These are phyloP conservation scores for Avena atlantica DNA, from an alignment of 176 grass and related monocot species.

Conservation along the genomic window DNA sequence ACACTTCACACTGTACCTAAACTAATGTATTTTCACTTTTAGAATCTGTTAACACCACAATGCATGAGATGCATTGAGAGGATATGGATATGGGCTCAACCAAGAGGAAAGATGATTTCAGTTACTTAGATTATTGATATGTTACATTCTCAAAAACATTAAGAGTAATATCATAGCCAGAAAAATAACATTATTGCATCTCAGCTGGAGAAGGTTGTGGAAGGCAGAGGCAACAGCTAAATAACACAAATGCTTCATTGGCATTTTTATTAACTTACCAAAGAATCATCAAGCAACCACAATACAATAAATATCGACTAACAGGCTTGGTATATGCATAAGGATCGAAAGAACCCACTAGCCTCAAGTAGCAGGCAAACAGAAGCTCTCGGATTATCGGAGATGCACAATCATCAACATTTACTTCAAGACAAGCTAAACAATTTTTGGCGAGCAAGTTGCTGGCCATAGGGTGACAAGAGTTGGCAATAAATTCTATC, in stretches of 20 bases:
- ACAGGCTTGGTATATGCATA: not conserved
- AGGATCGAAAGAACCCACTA: not conserved
- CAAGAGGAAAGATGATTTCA: not conserved
- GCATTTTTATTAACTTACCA: not conserved
- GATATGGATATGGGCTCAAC: not conserved
- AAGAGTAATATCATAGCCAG: constrained; percentile 22
- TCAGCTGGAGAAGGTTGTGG: not conserved
- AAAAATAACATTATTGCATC: constrained; percentile 16
- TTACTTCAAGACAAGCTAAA: constrained; percentile 9
- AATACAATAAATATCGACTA: not conserved
- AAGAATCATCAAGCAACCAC: not conserved
- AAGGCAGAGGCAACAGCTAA: not conserved
- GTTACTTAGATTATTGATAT: not conserved
- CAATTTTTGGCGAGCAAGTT: not conserved
- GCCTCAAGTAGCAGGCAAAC: not conserved
- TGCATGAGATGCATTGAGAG: not conserved
- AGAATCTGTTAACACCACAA: not conserved
- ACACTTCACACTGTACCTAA: not conserved
- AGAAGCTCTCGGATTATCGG: constrained; percentile 4
- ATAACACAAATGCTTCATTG: not conserved
- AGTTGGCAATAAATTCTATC: not conserved
- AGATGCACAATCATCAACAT: not conserved
- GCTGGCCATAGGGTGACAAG: not conserved
- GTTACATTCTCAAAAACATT: not conserved
- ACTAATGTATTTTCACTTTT: not conserved